Evolutionary conservation across 2,329 filamentous ascomycete genomes (phyloP).

Genomic region (Botrytis sinoallii): DNA sequence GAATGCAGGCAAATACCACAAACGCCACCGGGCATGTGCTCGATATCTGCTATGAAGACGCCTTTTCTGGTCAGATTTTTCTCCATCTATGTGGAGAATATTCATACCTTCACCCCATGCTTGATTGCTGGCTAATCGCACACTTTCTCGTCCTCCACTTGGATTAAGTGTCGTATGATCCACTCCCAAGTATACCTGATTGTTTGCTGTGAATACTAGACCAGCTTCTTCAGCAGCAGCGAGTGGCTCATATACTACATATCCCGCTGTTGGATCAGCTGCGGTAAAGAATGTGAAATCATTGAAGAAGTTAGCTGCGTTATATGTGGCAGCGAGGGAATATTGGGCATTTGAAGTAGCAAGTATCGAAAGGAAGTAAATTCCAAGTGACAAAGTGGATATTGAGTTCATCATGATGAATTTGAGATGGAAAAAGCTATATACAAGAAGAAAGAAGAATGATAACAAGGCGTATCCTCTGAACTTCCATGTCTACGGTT

Average conservation of each 20-base stretch:
- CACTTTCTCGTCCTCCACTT: slow-evolving; percentile 52
- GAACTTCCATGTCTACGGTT: background rate
- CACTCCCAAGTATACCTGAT: slow-evolving; percentile 65
- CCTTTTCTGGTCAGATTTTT: background rate
- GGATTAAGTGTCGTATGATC: slow-evolving; percentile 58
- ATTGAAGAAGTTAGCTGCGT: slow-evolving; percentile 44
- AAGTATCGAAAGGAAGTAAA: background rate
- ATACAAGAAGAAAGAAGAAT: background rate
- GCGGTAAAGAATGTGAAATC: slow-evolving; percentile 51
- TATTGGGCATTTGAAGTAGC: slow-evolving; percentile 12
- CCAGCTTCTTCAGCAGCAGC: slow-evolving; percentile 51
- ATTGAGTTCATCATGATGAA: background rate
- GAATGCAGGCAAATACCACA: slow-evolving; percentile 46
- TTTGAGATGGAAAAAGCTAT: background rate
- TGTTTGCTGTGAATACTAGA: slow-evolving; percentile 55
- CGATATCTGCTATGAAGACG: slow-evolving; percentile 68
- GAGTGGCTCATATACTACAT: slow-evolving; percentile 57
- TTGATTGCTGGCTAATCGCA: slow-evolving; percentile 64
- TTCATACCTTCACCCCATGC: slow-evolving; percentile 55
- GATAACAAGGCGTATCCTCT: background rate
- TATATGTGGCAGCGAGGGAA: slow-evolving; percentile 41
- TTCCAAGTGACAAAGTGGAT: background rate
- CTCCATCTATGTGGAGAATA: background rate
- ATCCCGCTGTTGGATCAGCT: slow-evolving; percentile 63
- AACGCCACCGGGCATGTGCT: slow-evolving; percentile 56